A percentile compares a stretch with the other conserved stretches of the same genome.
Conservation (phyloP, 805 yeast genomes). For the Saturnispora bothae region DNA sequence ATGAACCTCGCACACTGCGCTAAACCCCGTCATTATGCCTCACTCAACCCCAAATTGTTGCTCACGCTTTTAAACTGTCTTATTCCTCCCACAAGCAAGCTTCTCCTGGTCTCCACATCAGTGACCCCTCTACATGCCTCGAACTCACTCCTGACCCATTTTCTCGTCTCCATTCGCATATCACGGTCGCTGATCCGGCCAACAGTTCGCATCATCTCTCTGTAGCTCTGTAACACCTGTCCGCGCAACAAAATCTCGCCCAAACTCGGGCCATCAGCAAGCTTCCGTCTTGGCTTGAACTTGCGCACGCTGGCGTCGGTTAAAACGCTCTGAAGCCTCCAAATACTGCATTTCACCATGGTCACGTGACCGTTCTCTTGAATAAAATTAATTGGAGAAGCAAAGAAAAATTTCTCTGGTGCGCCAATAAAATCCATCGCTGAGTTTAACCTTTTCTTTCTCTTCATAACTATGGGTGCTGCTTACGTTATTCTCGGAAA, state of each 20-base stretch:
- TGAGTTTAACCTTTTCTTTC: not conserved
- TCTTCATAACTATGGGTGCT: conserved; percentile 49
- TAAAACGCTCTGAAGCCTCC: conserved; percentile 1
- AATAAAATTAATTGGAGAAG: too few relatives aligned
- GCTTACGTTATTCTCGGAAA: conserved; percentile 80
- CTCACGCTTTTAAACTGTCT: conserved; percentile 25
- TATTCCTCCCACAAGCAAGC: conserved; percentile 25
- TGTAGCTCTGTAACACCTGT: conserved; percentile 23
- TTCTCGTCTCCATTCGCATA: conserved; percentile 18
- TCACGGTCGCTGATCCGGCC: conserved; percentile 18
- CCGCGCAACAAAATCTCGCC: conserved; percentile 22
- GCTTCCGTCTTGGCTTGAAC: conserved; percentile 1
- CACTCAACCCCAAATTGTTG: conserved; percentile 22
- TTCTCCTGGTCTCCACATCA: conserved; percentile 21
- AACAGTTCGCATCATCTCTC: conserved; percentile 23
- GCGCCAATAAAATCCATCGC: too few relatives aligned
- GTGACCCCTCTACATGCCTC: conserved; percentile 15
- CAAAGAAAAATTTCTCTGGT: too few relatives aligned
- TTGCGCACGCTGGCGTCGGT: conserved; percentile 8
- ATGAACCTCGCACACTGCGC: too few relatives aligned
- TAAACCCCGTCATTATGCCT: too few relatives aligned
- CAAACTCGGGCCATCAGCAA: conserved; percentile 9
- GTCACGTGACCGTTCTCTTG: not conserved
- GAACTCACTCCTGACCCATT: conserved; percentile 26
- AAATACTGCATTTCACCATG: not conserved